Evolutionary conservation across 1,284 basidiomycete species (phyloP), one percentile per base, ranked within the genome.

Genomic region (Marasmius oreades): DNA sequence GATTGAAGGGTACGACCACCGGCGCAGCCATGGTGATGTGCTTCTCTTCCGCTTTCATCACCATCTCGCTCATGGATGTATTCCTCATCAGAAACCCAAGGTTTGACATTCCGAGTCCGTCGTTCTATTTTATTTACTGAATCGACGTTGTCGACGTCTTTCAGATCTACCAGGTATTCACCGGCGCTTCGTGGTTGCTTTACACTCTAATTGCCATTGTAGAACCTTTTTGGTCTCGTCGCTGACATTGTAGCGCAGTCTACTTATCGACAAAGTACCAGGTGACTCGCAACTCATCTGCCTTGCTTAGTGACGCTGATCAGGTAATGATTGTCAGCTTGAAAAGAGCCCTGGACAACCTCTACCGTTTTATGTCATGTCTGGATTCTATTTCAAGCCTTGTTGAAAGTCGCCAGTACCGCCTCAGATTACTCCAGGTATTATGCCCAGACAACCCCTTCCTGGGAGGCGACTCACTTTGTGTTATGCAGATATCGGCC

Each of bases 381-480:
- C 52, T 65, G 6, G 62, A 63, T 56, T 54, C 58, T 1, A 55
- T 65, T 7, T 63, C 62, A 44, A 62, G 61, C 37, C 61, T 65
- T 26, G 59, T 65, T 10, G 56, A 61, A 45, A 61, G 64, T 52
- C 36, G 57, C 22, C 58, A 59, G 37, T 56, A 61, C 44, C 62
- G 64, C 33, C 43, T 65, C 42, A 55, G 61, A 46, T 43, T 63
- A 34, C 45, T 65, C 34, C 62, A 65, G 46, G 60, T 62, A 34
- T 36, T 46, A 39, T 36, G 14, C 28, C 26, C 26, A 14, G 22
- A 34, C 0, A 39, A n/a, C 14, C 10, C 33, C 10, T 52, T 11
- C 51, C 11, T 36, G n/a, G 22, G 34, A 31, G 2, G 12, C 33
- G 34, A 23, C 8, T 16, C 37, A 16, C 10, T 26, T 28, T 16